Evolutionary conservation across 345 rosid species (phyloP).

Genomic region (Eucalyptus regnans): DNA sequence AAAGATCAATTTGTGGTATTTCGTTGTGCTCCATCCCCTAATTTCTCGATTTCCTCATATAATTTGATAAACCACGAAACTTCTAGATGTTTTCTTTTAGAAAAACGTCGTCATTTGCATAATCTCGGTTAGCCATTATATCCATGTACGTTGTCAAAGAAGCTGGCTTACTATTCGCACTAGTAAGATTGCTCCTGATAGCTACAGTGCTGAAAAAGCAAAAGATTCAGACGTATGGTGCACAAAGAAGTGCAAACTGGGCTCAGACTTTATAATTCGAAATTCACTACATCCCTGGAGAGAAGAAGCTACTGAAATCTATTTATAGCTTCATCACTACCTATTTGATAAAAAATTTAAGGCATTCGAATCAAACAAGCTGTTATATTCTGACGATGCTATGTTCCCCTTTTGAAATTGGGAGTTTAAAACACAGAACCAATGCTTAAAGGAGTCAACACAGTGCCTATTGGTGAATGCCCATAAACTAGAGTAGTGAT

Average conservation of each 20-base stretch:
- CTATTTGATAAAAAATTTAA: neutral
- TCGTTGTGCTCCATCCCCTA: neutral
- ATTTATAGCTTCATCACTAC: neutral
- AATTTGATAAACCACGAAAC: neutral
- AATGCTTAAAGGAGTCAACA: neutral
- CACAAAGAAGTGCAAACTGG: neutral
- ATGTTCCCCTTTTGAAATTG: neutral
- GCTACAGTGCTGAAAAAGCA: neutral
- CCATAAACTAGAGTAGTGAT: neutral
- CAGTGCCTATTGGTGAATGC: neutral
- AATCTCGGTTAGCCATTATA: neutral
- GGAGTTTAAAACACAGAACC: neutral
- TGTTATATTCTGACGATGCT: neutral
- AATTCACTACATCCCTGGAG: neutral
- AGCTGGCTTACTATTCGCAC: neutral
- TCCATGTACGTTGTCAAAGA: neutral
- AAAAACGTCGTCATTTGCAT: neutral
- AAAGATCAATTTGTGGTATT: neutral
- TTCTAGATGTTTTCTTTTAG: neutral
- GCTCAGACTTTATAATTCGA: neutral
- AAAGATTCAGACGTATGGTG: neutral
- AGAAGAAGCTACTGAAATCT: neutral
- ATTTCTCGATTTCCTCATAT: neutral
- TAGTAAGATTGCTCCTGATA: neutral
- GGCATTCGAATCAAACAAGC: neutral